phyloP scores from a whole-genome alignment of 331 rosid genomes.

The Telfairia occidentalis region DNA sequence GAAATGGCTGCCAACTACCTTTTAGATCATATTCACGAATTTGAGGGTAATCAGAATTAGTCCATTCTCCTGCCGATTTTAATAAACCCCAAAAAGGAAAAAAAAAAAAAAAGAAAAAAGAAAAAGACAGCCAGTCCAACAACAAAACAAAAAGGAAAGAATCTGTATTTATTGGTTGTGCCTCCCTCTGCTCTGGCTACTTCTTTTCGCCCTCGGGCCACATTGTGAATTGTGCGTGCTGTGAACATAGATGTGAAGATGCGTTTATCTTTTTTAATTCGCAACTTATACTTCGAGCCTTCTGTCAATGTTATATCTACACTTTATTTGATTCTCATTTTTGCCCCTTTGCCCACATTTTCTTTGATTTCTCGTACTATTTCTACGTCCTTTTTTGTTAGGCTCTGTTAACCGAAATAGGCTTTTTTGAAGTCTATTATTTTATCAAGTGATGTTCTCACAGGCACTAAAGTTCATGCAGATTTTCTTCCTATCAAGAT shows the following conservation, averaged over 20 bases:
- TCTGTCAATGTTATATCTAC: background rate
- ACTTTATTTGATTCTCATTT: background rate
- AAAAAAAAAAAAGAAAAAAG: background rate
- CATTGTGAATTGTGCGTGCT: slow-evolving; percentile 9
- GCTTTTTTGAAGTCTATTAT: too few relatives aligned
- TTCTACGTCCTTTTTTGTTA: background rate
- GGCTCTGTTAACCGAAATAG: background rate
- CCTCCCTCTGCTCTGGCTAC: slow-evolving; percentile 3
- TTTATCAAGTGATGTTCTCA: too few relatives aligned
- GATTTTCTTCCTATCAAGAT: background rate
- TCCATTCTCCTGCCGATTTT: background rate
- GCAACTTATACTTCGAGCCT: background rate
- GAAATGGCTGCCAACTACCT: slow-evolving; percentile 95
- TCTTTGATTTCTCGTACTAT: background rate
- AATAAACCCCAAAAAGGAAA: background rate
- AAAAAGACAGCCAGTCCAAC: background rate
- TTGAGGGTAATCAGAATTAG: slow-evolving; percentile 35
- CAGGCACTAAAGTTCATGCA: background rate
- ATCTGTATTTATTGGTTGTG: slow-evolving; percentile 3
- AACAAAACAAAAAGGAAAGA: background rate
- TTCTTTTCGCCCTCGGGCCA: background rate
- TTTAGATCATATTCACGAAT: slow-evolving; percentile 83
- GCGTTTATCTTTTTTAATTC: slow-evolving; percentile 5
- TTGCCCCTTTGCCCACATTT: background rate
- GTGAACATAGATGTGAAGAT: slow-evolving; percentile 12